These are phyloP conservation scores for Fusarium camptoceras DNA, from an alignment of 2,329 filamentous ascomycete genomes.

Conservation along the genomic window DNA sequence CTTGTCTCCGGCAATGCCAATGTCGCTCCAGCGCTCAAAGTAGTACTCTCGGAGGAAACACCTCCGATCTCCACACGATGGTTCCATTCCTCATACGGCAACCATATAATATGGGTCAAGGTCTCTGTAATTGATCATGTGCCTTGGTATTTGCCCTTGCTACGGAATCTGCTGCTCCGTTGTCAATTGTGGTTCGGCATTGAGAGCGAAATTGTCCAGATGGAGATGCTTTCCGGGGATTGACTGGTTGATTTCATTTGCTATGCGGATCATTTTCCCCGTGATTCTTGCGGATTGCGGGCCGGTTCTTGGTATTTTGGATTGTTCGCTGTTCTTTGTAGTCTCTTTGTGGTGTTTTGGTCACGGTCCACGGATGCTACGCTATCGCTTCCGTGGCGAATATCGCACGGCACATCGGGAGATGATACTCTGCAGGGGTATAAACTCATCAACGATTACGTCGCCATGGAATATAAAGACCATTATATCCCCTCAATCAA, in stretches of 20 bases:
- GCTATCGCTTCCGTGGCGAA: neutral
- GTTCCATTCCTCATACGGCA: neutral
- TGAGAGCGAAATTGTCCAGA: neutral
- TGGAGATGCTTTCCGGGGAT: constrained; percentile 5
- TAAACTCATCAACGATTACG: neutral
- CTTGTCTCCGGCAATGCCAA: constrained; percentile 17
- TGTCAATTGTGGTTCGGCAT: constrained; percentile 14
- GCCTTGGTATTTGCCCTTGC: neutral
- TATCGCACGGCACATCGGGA: neutral
- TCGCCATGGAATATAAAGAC: constrained; percentile 9
- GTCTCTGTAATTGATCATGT: constrained; percentile 16
- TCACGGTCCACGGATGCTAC: neutral
- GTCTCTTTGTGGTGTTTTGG: neutral
- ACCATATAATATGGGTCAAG: neutral
- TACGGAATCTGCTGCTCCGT: constrained; percentile 21
- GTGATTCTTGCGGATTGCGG: neutral
- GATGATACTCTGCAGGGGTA: neutral
- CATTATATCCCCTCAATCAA: neutral
- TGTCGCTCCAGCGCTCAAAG: constrained; percentile 3
- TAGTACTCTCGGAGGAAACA: constrained; percentile 21
- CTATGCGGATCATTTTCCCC: neutral
- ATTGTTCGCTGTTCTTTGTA: neutral
- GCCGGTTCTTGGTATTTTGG: neutral
- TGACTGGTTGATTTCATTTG: neutral
- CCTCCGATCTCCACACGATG: constrained; percentile 28